Base-by-base conservation (phyloP, 2,329 filamentous ascomycete genomes). In the Trichoderma guizhouense region DNA sequence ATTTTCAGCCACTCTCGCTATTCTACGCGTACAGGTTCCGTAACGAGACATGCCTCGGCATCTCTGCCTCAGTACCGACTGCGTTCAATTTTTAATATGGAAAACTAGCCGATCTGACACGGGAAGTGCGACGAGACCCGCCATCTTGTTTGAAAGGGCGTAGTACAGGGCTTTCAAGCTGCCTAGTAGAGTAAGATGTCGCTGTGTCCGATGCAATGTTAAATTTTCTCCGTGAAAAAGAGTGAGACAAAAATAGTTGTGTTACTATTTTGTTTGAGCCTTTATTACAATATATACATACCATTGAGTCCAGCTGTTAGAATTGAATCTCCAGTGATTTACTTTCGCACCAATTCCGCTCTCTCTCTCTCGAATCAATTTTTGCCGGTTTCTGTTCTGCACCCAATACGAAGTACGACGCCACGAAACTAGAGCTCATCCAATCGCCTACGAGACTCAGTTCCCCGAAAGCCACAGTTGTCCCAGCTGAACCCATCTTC, bases 11-110 rank as follows among this genome's bases (percentile, higher is more conserved):
- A 26, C 24, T 28, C 15, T 12, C 32, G 7, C 36, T 39, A 24
- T 24, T 5, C 1, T 2, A 62, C 5, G 11, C 21, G 53, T 30
- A 61, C 36, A n/a, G 8, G 11, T 18, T 21, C 26, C 65, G 3
- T 58, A 60, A 26, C 12, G 53, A 58, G 32, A 68, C 34, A n/a
- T 68, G 53, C 65, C 65, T 68, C 65, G 65, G 65, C 65, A 68
- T 58, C 53, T 43, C 18, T 15, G 24, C 26, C n/a, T 58, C 65
- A 43, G 7, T 47, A 26, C 65, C 53, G 65, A 66, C 15, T 57
- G 51, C 24, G 21, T 34, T 24, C 32, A 26, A 4, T 15, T 55
- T 28, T n/a, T 11, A n/a, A 26, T 21, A 21, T 24, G 7, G 18
- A 28, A 36, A 11, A n/a, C 64, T 60, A 43, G 53, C 36, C 26